Conservation (phyloP, 257 asterid genomes). For the Ocimum tenuiflorum region DNA sequence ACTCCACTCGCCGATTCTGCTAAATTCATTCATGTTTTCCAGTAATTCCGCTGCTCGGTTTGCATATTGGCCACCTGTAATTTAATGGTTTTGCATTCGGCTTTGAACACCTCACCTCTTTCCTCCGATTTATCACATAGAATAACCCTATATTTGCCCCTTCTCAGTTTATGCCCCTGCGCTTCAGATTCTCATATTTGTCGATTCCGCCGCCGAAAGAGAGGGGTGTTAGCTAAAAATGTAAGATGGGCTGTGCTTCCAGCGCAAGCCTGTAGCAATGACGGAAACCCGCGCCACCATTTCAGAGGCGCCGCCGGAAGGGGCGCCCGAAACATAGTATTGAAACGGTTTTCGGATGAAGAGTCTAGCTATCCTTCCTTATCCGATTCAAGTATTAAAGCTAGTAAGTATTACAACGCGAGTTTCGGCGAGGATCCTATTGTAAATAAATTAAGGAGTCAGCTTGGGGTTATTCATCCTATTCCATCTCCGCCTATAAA, state of each 20-base stretch:
- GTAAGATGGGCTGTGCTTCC: slow-evolving; percentile 38
- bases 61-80: slow-evolving; percentile 18
- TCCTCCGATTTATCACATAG: slow-evolving; percentile 29
- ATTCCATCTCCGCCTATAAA: slow-evolving; percentile 76
- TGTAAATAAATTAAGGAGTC: slow-evolving; percentile 87
- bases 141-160: slow-evolving; percentile 22
- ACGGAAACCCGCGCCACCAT: slow-evolving; percentile 37
- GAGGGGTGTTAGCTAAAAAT: slow-evolving; percentile 14
- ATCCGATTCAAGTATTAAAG: slow-evolving; percentile 21
- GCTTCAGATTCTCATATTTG: slow-evolving; percentile 6
- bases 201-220: slow-evolving; percentile 16
- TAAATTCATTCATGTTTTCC: slow-evolving; percentile 33
- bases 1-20: background rate
- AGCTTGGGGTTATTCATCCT: slow-evolving; percentile 86
- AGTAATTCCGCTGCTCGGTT: slow-evolving; percentile 11
- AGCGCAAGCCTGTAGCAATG: slow-evolving; percentile 42
- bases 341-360: slow-evolving; percentile 56
- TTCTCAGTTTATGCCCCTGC: slow-evolving; percentile 31
- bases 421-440: slow-evolving; percentile 75
- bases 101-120: slow-evolving; percentile 25
- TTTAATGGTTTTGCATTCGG: slow-evolving; percentile 58
- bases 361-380: slow-evolving; percentile 26
- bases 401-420: slow-evolving; percentile 44
- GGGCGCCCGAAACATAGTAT: slow-evolving; percentile 41
- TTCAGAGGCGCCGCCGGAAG: slow-evolving; percentile 32